Evolutionary conservation across 805 yeast species (phyloP).

Genomic region (Saccharomyces kudriavzevii): DNA sequence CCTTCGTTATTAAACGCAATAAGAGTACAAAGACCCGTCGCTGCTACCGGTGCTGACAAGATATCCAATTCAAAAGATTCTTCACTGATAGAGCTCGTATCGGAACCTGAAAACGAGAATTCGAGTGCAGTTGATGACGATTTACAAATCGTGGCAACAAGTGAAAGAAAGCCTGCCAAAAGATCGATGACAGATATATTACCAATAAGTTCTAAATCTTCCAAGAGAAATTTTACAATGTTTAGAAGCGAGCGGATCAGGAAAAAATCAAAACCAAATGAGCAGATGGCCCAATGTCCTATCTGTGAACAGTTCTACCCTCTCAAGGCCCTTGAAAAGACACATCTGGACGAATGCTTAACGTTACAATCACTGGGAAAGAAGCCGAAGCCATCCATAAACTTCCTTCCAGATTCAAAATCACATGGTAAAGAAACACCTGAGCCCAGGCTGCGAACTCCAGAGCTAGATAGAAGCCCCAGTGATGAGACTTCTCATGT

Average conservation of each 20-base stretch:
- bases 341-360: constrained; percentile 59
- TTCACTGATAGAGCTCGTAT: constrained; percentile 25
- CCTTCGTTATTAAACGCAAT: constrained; percentile 26
- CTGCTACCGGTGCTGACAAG: constrained; percentile 1
- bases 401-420: neutral
- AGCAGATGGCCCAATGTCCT: constrained; percentile 50
- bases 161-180: constrained; percentile 14
- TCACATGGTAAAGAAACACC: neutral
- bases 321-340: constrained; percentile 44
- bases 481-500: constrained; percentile 8
- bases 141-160: constrained; percentile 24
- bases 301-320: constrained; percentile 52
- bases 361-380: constrained; percentile 14
- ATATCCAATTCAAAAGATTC: constrained; percentile 1
- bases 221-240: constrained; percentile 2
- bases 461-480: neutral
- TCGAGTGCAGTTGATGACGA: constrained; percentile 24
- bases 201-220: neutral
- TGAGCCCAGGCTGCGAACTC: neutral
- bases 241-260: constrained; percentile 4
- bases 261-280: constrained; percentile 7
- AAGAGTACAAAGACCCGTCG: neutral
- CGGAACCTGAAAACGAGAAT: constrained; percentile 20
- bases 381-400: neutral
- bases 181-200: constrained; percentile 1